Evolutionary conservation across 306 rosid genomes (phyloP).

Genomic region (Cicer cuneatum): DNA sequence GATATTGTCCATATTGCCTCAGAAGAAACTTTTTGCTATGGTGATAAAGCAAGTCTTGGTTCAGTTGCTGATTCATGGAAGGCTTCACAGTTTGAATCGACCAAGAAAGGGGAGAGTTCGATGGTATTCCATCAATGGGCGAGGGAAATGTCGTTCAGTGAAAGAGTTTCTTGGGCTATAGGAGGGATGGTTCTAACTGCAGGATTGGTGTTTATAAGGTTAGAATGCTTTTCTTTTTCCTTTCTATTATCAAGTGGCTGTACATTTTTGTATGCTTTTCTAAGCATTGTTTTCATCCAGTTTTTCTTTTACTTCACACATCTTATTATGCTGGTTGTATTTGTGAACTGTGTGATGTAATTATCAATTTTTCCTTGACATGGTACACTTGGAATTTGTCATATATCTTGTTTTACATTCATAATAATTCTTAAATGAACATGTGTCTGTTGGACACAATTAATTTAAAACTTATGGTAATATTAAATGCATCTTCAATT

Average conservation of each 20-base stretch:
- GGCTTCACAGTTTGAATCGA: conserved; percentile 52
- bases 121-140: conserved; percentile 61
- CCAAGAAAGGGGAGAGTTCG: conserved; percentile 47
- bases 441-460: background rate
- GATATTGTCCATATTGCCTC: conserved; percentile 45
- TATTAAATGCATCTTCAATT: conserved; percentile 3
- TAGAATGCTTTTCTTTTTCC: conserved; percentile 36
- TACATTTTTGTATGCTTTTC: conserved; percentile 18
- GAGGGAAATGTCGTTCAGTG: conserved; percentile 65
- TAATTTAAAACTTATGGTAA: background rate
- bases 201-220: conserved; percentile 81
- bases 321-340: background rate
- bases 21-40: conserved; percentile 71
- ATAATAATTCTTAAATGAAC: background rate
- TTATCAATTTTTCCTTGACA: conserved; percentile 5
- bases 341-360: background rate
- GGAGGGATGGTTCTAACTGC: conserved; percentile 97
- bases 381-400: conserved; percentile 5
- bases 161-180: conserved; percentile 90
- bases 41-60: conserved; percentile 77
- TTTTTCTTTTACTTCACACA: conserved; percentile 1
- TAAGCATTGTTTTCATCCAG: background rate
- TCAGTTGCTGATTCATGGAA: conserved; percentile 84
- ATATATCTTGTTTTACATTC: conserved; percentile 7
- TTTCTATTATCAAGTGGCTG: conserved; percentile 26